phyloP scores from a whole-genome alignment of 257 asterid genomes.

The Primulina huaijiensis region DNA sequence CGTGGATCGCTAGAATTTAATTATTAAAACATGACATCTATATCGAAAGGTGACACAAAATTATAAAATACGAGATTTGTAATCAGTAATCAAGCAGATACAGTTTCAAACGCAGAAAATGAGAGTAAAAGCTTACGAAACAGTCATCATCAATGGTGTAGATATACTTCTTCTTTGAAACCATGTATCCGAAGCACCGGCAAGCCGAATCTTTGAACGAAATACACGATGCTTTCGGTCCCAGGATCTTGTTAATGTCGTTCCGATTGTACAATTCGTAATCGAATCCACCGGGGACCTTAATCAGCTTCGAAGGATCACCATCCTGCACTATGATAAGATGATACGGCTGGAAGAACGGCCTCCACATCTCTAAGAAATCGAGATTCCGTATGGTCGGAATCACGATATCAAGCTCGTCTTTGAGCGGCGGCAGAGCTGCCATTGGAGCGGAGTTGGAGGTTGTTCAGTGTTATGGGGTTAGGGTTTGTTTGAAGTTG shows the following conservation, averaged over 20 bases:
- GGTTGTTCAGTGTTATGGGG: not conserved
- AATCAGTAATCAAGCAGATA: not conserved
- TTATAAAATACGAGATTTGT: too few species aligned
- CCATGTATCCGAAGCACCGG: slow-evolving; percentile 74
- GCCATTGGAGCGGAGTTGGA: slow-evolving; percentile 35
- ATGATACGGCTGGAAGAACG: slow-evolving; percentile 63
- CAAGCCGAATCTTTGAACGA: slow-evolving; percentile 83
- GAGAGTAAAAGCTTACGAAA: slow-evolving; percentile 46
- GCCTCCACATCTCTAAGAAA: slow-evolving; percentile 78
- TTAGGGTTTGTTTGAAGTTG: not conserved
- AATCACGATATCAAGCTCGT: slow-evolving; percentile 68
- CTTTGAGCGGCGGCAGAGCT: slow-evolving; percentile 47
- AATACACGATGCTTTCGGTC: slow-evolving; percentile 71
- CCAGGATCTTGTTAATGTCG: slow-evolving; percentile 61
- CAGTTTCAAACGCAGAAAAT: not conserved
- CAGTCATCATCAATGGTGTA: slow-evolving; percentile 81
- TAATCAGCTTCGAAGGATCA: slow-evolving; percentile 57
- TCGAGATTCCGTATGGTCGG: slow-evolving; percentile 75
- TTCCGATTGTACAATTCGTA: slow-evolving; percentile 68
- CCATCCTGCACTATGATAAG: slow-evolving; percentile 76
- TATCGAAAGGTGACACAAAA: too few species aligned
- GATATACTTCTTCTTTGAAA: too few species aligned
- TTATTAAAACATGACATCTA: too few species aligned
- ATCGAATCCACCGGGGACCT: slow-evolving; percentile 68
- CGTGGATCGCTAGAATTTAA: too few species aligned